Conservation (phyloP, 768 basidiomycete genomes). For the Psilocybe cyanescens region DNA sequence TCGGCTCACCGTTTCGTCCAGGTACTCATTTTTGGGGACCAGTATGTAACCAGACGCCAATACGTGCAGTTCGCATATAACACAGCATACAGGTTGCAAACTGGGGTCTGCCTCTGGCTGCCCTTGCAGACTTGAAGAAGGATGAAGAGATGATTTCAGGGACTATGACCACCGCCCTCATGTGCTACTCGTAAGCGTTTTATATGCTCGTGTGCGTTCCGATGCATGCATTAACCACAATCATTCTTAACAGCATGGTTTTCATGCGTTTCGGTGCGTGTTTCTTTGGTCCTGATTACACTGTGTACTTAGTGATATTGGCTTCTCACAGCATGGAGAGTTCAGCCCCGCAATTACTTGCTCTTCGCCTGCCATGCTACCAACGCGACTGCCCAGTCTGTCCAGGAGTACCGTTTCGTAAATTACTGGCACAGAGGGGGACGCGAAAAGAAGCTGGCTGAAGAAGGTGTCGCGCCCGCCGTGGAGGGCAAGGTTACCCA, state of each 20-base stretch:
- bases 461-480: conserved; percentile 23
- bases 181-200: conserved; percentile 85
- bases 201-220: conserved; percentile 7
- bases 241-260: conserved; percentile 51
- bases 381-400: conserved; percentile 83
- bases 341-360: conserved; percentile 95
- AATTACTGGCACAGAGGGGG: conserved; percentile 94
- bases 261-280: conserved; percentile 93
- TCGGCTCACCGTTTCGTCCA: conserved; percentile 35
- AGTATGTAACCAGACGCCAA: conserved; percentile 51
- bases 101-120: conserved; percentile 97
- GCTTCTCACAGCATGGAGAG: conserved; percentile 77
- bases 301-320: conserved; percentile 8
- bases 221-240: conserved; percentile 7
- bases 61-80: conserved; percentile 17
- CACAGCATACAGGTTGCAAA: conserved; percentile 79
- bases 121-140: conserved; percentile 86
- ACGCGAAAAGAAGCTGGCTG: conserved; percentile 67
- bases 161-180: conserved; percentile 92
- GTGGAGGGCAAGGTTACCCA: conserved; percentile 49
- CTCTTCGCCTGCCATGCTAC: conserved; percentile 94
- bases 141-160: conserved; percentile 98
- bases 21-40: conserved; percentile 99
- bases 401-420: conserved; percentile 84
- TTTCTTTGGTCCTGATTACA: conserved; percentile 4